Percentiles rank a stretch among this genome's conserved stretches.
These are phyloP conservation scores for Cryptococcus hybrid DNA, from an alignment of 1,284 basidiomycete species.

Conservation along the genomic window DNA sequence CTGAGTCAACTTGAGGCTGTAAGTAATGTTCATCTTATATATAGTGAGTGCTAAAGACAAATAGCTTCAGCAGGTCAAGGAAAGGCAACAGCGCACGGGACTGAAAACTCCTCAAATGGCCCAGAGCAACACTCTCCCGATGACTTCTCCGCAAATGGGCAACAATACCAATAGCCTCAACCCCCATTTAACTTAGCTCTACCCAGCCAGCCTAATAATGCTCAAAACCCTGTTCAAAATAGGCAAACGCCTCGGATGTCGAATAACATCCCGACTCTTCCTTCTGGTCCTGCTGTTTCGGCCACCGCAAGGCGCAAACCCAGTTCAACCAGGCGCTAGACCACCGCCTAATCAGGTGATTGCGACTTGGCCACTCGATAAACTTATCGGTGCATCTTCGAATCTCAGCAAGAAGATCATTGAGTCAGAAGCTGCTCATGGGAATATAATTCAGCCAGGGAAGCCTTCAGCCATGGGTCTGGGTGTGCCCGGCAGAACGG, in stretches of 20 bases:
- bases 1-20: conserved; percentile 18
- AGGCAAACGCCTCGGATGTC: too few relatives aligned
- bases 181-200: too few relatives aligned
- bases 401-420: conserved; percentile 5
- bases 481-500: neutral
- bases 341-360: conserved; percentile 7
- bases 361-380: conserved; percentile 7
- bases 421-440: neutral
- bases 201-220: neutral
- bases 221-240: too few relatives aligned
- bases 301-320: too few relatives aligned
- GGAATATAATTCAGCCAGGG: too few relatives aligned
- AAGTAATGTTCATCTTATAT: neutral
- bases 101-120: conserved; percentile 16
- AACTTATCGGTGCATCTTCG: conserved; percentile 3
- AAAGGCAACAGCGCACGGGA: conserved; percentile 10
- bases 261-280: too few relatives aligned
- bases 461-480: neutral
- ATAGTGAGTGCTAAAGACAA: neutral
- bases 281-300: too few relatives aligned
- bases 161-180: neutral
- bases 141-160: conserved; percentile 12
- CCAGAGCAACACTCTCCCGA: conserved; percentile 4
- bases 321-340: neutral
- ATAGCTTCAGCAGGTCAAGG: conserved; percentile 15